Evolutionary conservation across 148 eudicot genomes (phyloP).

Genomic region (Silene uniflora): DNA sequence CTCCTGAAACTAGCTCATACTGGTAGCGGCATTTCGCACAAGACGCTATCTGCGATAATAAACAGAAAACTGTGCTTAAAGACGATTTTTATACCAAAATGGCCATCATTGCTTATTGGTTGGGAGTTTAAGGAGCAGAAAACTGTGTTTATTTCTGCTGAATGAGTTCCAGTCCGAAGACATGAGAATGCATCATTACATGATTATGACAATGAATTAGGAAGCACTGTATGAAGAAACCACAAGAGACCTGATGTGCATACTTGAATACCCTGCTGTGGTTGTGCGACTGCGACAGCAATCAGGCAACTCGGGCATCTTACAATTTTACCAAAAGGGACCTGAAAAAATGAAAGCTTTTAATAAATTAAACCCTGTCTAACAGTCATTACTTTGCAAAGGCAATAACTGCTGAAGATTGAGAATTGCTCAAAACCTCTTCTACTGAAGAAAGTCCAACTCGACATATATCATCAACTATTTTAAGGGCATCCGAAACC

Average conservation of each 20-base stretch:
- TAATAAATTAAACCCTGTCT: constrained; percentile 1
- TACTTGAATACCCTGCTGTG: constrained; percentile 98
- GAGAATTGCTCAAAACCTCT: constrained; percentile 44
- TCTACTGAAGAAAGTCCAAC: constrained; percentile 84
- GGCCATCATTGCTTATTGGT: background rate
- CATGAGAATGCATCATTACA: background rate
- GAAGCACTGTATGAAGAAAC: constrained; percentile 12
- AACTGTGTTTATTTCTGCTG: background rate
- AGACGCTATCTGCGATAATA: constrained; percentile 56
- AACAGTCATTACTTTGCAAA: background rate
- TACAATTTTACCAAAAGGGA: constrained; percentile 88
- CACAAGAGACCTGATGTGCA: constrained; percentile 35
- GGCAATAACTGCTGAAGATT: background rate
- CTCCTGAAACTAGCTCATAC: constrained; percentile 90
- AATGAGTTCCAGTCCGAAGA: background rate
- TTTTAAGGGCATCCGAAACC: constrained; percentile 78
- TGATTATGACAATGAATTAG: background rate
- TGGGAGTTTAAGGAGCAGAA: background rate
- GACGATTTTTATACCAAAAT: background rate
- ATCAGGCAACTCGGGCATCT: constrained; percentile 81
- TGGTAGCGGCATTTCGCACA: constrained; percentile 94
- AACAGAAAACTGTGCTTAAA: constrained; percentile 4
- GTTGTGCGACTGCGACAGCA: constrained; percentile 92
- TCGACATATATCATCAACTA: constrained; percentile 57
- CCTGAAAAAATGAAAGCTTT: constrained; percentile 39